Percentiles rank a stretch among this genome's conserved stretches.
These are phyloP conservation scores for Xylaria grammica DNA, from an alignment of 495 filamentous ascomycete species.

Conservation along the genomic window DNA sequence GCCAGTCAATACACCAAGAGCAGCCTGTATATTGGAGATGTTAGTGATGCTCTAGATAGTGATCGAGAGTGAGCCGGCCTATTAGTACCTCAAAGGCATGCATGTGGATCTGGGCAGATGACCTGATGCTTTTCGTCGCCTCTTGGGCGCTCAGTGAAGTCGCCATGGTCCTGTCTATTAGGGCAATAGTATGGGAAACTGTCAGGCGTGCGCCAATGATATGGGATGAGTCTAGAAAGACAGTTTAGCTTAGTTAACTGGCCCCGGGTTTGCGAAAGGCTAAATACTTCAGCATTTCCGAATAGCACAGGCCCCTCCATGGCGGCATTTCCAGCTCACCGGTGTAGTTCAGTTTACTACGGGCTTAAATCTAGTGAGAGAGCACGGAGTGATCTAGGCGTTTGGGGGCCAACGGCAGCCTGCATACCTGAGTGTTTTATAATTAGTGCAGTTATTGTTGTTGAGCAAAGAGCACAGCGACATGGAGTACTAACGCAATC, in stretches of 20 bases:
- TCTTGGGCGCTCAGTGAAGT: slow-evolving; percentile 2
- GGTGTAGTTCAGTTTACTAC: too few species aligned
- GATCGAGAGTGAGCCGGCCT: neutral
- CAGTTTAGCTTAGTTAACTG: neutral
- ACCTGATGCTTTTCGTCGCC: slow-evolving; percentile 2
- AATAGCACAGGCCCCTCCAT: too few species aligned
- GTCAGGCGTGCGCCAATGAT: neutral
- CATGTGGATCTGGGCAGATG: slow-evolving; percentile 14
- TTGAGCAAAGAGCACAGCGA: too few species aligned
- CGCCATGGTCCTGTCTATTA: neutral
- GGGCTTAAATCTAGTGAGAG: too few species aligned
- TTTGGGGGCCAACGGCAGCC: too few species aligned
- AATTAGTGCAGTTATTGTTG: too few species aligned
- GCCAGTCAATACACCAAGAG: slow-evolving; percentile 20
- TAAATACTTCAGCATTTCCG: too few species aligned
- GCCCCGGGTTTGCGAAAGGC: too few species aligned
- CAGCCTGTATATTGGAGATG: slow-evolving; percentile 10
- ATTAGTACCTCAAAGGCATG: neutral
- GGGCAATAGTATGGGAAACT: neutral
- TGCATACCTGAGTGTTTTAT: too few species aligned
- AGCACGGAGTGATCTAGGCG: too few species aligned
- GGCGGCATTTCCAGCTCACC: too few species aligned
- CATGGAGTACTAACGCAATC: too few species aligned
- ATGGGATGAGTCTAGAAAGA: neutral
- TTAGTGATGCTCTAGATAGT: neutral